Conservation (phyloP, 768 basidiomycete genomes). For the Melanogaster broomeanus region DNA sequence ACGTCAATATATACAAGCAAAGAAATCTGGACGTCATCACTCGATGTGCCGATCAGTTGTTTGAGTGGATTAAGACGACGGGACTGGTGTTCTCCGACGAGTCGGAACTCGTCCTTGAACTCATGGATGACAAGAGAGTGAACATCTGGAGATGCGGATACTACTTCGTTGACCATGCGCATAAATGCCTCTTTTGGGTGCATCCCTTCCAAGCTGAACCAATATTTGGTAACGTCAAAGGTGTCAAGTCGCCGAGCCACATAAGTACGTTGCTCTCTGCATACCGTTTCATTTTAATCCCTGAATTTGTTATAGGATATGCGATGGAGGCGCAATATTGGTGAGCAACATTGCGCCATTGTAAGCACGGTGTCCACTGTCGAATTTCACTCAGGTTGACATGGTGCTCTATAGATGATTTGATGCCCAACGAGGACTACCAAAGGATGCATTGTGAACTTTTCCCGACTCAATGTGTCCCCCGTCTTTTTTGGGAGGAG, state of each 20-base stretch:
- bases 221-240: conserved; percentile 38
- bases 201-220: conserved; percentile 35
- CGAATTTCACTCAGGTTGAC: no score
- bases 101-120: not conserved
- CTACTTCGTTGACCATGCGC: conserved; percentile 46
- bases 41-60: not conserved
- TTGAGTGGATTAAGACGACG: not conserved
- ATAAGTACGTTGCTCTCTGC: conserved; percentile 1
- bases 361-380: not conserved
- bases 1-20: conserved; percentile 5
- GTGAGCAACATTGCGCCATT: conserved; percentile 6
- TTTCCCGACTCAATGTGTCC: not conserved
- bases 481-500: not conserved
- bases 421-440: not conserved
- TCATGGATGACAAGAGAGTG: not conserved
- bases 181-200: conserved; percentile 48
- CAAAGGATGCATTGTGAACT: conserved; percentile 6
- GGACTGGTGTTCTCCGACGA: not conserved
- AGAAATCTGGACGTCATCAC: conserved; percentile 1
- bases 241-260: conserved; percentile 28
- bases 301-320: conserved; percentile 9
- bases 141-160: conserved; percentile 29
- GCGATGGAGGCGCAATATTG: conserved; percentile 27
- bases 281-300: not conserved
- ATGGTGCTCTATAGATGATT: not conserved